Conservation (phyloP, 1,139 yeast species). For the Tardiomyces digboiensis region DNA sequence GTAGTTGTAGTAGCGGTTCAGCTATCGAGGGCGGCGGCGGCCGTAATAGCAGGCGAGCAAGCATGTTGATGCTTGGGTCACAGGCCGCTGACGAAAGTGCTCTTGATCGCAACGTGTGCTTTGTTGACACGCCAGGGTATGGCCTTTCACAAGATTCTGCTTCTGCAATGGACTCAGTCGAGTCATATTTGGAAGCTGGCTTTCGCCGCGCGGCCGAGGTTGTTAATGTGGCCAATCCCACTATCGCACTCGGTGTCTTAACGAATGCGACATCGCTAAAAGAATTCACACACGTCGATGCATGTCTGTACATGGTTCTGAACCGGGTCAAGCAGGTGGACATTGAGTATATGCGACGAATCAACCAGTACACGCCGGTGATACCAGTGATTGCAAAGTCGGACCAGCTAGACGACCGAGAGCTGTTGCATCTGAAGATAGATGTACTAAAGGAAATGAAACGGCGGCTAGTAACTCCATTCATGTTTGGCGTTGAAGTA, state of each 20-base stretch:
- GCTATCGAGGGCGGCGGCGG: slow-evolving; percentile 2
- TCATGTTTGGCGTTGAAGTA: slow-evolving; percentile 16
- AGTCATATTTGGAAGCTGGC: slow-evolving; percentile 16
- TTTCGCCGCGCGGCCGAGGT: slow-evolving; percentile 17
- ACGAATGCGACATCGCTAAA: slow-evolving; percentile 17
- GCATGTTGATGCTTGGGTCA: not conserved
- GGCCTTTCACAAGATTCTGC: slow-evolving; percentile 11
- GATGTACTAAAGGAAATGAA: slow-evolving; percentile 14
- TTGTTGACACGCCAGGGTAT: slow-evolving; percentile 19
- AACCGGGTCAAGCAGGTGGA: slow-evolving; percentile 15
- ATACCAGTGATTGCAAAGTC: slow-evolving; percentile 22
- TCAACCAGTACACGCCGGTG: slow-evolving; percentile 18
- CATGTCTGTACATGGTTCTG: slow-evolving; percentile 18
- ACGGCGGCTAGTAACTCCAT: slow-evolving; percentile 14
- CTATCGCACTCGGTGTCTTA: slow-evolving; percentile 13
- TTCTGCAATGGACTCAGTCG: slow-evolving; percentile 11
- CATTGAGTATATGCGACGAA: slow-evolving; percentile 16
- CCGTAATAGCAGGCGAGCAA: slow-evolving; percentile 1
- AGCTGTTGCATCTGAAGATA: slow-evolving; percentile 14
- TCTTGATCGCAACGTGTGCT: slow-evolving; percentile 19
- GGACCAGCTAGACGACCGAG: slow-evolving; percentile 12
- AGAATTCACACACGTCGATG: slow-evolving; percentile 22
- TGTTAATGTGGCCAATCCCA: slow-evolving; percentile 16
- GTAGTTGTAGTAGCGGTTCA: not conserved
- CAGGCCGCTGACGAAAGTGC: slow-evolving; percentile 10